phyloP scores from a whole-genome alignment of 495 filamentous ascomycete genomes.

The Podospora bellae-mahoneyi region DNA sequence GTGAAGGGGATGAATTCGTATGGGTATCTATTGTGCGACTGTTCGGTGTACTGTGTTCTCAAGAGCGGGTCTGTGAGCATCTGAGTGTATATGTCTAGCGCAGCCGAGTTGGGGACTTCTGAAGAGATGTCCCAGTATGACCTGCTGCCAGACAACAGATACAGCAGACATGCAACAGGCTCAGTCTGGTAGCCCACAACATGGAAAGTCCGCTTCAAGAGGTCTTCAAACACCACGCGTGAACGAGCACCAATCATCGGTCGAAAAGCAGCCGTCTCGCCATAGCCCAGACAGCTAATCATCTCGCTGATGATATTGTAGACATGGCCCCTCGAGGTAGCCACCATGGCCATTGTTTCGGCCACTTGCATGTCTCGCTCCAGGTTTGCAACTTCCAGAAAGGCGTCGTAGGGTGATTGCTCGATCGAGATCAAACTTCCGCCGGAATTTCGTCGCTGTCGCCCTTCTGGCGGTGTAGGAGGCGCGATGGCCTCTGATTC shows the following conservation, averaged over 20 bases:
- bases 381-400: constrained; percentile 40
- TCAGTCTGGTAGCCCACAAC: constrained; percentile 65
- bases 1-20: constrained; percentile 83
- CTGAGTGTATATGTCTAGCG: constrained; percentile 46
- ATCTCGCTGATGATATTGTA: constrained; percentile 62
- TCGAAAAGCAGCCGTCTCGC: constrained; percentile 45
- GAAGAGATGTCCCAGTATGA: constrained; percentile 52
- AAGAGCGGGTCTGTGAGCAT: constrained; percentile 57
- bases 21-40: constrained; percentile 73
- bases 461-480: constrained; percentile 28
- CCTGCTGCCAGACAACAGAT: constrained; percentile 55
- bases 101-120: constrained; percentile 34
- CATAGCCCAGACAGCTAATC: constrained; percentile 46
- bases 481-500: constrained; percentile 38
- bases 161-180: constrained; percentile 58
- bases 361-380: constrained; percentile 39
- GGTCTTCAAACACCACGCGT: constrained; percentile 59
- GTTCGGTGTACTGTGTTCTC: constrained; percentile 53
- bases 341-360: constrained; percentile 46
- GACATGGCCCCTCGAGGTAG: constrained; percentile 52
- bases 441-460: constrained; percentile 46
- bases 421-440: constrained; percentile 51
- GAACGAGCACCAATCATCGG: constrained; percentile 48
- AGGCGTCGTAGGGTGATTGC: constrained; percentile 46
- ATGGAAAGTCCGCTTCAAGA: constrained; percentile 56